Base-by-base conservation (phyloP, 345 rosid species). In the Dovyalis caffra region DNA sequence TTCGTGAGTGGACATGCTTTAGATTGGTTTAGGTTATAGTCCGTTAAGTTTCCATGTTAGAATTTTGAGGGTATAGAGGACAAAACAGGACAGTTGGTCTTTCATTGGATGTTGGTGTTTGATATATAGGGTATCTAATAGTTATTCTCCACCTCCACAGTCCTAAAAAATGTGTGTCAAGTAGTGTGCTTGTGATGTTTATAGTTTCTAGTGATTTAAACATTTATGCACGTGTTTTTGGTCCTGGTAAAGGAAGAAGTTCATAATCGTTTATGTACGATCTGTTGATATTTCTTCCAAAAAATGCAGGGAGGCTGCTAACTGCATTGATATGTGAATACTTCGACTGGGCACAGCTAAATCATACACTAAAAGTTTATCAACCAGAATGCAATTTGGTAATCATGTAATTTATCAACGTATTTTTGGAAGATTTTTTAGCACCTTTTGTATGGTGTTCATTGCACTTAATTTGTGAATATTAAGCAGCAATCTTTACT, bases 331-430 rank as follows among this genome's bases (percentile, higher is more conserved):
- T 93, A 64, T 95, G 95, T 71, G 99, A 95, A 81, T 95, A 95
- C 84, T 88, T 95, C 71, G 98, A 95, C 81, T 93, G 98, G 98
- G 99, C 98, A 0, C 92, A 95, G 51, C 95, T 95, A 15, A 93
- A 91, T 69, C 97, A 93, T 79, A 81, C 97, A 0, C 87, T 88
- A 71, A 93, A 91, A 86, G 97, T 95, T 37, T 95, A 89, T 89
- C 90, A 77, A 75, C 98, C 98, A 3, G 98, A 95, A 78, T 90
- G 97, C 81, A 95, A 95, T 89, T 85, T 93, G 99, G 99, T 95
- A 95, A 88, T 90, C 79, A 73, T 71, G 83, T 84, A 83, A 77
- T 71, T 78, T 57, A 77, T 71, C 76, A 77, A 56, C 57, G 40
- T 68, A 9, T 78, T 63, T 25, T 68, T 40, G 65, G 34, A 8